Evolutionary conservation across 352 stramenopile genomes (phyloP), one percentile per base, ranked within the genome.

Genomic region (Phytophthora citrophthora): DNA sequence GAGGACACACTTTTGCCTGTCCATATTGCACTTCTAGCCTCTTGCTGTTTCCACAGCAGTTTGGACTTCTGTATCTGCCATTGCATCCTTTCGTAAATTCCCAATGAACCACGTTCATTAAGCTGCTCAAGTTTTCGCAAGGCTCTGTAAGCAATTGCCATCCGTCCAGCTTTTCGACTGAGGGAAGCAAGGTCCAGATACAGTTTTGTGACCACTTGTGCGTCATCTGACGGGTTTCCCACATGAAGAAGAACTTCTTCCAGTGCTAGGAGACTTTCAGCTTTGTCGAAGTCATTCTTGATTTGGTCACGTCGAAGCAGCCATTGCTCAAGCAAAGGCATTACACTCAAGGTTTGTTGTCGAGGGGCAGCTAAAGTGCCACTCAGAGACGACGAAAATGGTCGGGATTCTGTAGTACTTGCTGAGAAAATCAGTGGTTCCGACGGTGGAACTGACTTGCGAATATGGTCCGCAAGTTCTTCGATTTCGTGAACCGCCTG

Each of bases 1-100:
- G 53, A 63, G 13, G 67, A 74, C 16, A 93, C 53, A 3, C 82
- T 67, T 32, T 94, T 90, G 0, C 82, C 84, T 2, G 77, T 81
- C 77, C 74, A 90, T 29, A 96, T 89, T 11, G 86, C 86, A 70
- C 85, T 93, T 2, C 82, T 72, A 15, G 68, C 64, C 50, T 96
- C 88, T 12, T 78, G 72, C 24, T 94, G 79, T n/a, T 65, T 84
- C 84, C 86, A 96, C 9, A 93, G 59, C 11, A 95, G 55, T 55
- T 93, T 92, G 2, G 86, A 82, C 24, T 89, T 89, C 54, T 95
- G 76, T 61, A 94, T 82, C 23, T 84, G 79, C 80, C 83, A 93
- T 48, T 83, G 49, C 24, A 89, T 76, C 43, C 62, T 58, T 10
- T 91, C 74, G 27, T 76, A 50, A n/a, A 81, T 48, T 18, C 49